Evolutionary conservation across 345 rosid species (phyloP), one percentile per base, ranked within the genome.

Genomic region (Brassica cretica): DNA sequence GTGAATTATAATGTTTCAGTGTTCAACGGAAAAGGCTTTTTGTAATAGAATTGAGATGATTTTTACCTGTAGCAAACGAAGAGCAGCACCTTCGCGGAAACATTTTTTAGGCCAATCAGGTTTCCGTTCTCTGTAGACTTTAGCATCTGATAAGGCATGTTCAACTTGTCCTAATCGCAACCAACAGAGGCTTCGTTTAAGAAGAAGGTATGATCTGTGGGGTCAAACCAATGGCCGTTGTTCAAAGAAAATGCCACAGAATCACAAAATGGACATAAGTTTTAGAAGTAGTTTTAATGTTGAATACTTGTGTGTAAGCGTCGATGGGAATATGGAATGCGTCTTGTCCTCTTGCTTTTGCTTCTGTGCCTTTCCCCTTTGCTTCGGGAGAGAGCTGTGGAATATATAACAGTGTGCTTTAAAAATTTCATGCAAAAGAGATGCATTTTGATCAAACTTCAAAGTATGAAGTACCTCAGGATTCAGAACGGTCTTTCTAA

Each of bases 181-280:
- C 97, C 97, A 92, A 78, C 97, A 92, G 19, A 90, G 91, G 81
- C 98, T 94, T 87, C 97, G 88, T 90, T 88, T n/a, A 96, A 82
- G 55, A 92, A 82, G 55, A 92, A 76, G 8, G 87, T 83, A 25
- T 87, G 89, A 82, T 94, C 92, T 15, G 82, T 87, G 3, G 91
- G 97, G 70, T 94, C 94, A 62, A 21, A 21, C 24, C 24, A 21
- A 21, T 21, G 24, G 24, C 24, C 24, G 24, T 21, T 21, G 24
- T 21, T 21, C 24, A 21, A 21, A 21, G 24, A 21, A 21, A 21
- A 21, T 21, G 24, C 24, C 24, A 21, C 24, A 21, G 24, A 21
- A 21, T 21, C 24, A 21, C 24, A 21, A 21, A 21, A 21, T 21
- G 24, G 24, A 21, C 24, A 21, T 21, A 21, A 21, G 24, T 21